Conservation (phyloP, 2,329 filamentous ascomycete genomes). For the Xylaria sp. region DNA sequence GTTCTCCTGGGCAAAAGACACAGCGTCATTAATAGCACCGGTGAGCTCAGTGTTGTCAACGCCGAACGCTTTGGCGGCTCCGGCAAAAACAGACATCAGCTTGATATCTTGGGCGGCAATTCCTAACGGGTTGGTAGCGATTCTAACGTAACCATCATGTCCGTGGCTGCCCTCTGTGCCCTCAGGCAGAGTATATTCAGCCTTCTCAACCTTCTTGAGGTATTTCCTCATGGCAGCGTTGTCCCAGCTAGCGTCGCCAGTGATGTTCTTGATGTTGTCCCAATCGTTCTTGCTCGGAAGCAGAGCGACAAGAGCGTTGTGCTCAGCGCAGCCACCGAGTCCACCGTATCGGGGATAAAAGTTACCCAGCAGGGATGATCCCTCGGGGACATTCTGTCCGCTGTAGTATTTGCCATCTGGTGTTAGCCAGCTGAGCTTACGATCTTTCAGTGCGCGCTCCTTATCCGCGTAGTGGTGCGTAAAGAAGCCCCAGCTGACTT, state of each 20-base stretch:
- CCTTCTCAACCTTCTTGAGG: constrained; percentile 45
- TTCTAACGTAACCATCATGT: constrained; percentile 43
- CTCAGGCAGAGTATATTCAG: constrained; percentile 48
- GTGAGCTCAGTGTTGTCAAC: constrained; percentile 30
- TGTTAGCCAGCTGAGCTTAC: constrained; percentile 68
- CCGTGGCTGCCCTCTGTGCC: constrained; percentile 53
- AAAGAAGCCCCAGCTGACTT: constrained; percentile 71
- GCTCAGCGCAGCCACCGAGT: constrained; percentile 52
- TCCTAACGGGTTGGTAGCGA: constrained; percentile 34
- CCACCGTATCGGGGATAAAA: constrained; percentile 67
- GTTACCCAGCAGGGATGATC: constrained; percentile 63
- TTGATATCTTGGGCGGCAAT: constrained; percentile 40
- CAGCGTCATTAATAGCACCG: constrained; percentile 31
- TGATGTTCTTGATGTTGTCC: constrained; percentile 54
- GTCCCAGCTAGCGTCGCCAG: constrained; percentile 46
- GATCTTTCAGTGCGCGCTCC: constrained; percentile 63
- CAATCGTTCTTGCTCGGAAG: constrained; percentile 59
- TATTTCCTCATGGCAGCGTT: constrained; percentile 44
- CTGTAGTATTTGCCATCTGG: constrained; percentile 63
- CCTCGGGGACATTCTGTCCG: constrained; percentile 63
- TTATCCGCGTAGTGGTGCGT: constrained; percentile 70
- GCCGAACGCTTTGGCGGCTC: constrained; percentile 40
- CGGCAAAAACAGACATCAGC: constrained; percentile 40
- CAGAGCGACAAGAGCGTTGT: constrained; percentile 49
- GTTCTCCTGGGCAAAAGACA: constrained; percentile 28